Conservation (phyloP, 2,329 filamentous ascomycete genomes). For the Monilinia aucupariae region DNA sequence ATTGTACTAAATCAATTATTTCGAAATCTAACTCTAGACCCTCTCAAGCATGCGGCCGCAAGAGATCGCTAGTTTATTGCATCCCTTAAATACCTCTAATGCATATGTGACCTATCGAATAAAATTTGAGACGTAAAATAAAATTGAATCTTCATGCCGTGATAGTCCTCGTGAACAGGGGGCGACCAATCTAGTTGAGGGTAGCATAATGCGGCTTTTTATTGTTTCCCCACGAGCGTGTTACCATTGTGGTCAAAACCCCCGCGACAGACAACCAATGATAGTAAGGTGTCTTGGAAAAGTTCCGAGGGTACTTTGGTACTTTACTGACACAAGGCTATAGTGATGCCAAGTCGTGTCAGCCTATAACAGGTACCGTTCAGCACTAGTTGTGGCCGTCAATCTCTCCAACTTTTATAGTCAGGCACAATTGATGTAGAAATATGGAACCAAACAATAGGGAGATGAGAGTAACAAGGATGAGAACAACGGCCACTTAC, state of each 20-base stretch:
- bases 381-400: background rate
- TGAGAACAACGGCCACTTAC: background rate
- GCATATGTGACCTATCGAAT: no score
- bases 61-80: no score
- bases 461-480: background rate
- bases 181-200: background rate
- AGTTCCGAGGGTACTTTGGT: background rate
- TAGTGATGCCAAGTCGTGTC: background rate
- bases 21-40: no score
- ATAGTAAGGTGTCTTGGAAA: background rate
- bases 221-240: background rate
- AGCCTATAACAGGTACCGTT: background rate
- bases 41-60: no score
- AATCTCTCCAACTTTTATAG: background rate
- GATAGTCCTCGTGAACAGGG: background rate
- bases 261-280: background rate
- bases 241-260: background rate
- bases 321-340: background rate
- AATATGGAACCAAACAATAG: background rate
- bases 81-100: no score
- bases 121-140: background rate
- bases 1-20: no score
- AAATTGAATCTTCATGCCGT: background rate
- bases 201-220: background rate
- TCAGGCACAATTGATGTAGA: background rate